Evolutionary conservation across 805 yeast genomes (phyloP), one percentile per base, ranked within the genome.

Genomic region (Lipomyces oligophaga): DNA sequence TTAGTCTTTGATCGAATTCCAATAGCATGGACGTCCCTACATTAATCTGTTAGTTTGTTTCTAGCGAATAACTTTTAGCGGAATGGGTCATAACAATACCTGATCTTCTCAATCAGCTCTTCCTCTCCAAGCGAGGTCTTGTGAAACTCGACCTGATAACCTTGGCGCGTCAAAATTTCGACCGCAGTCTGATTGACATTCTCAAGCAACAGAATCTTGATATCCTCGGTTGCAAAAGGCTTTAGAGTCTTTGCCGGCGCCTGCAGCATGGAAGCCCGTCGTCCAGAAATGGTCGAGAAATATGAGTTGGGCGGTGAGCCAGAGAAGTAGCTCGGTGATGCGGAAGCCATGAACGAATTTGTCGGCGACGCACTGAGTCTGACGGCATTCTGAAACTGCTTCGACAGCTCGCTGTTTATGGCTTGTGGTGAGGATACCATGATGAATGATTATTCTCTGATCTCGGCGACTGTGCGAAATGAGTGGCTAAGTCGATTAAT

Each of bases 1-100:
- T 81, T 85, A 41, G 98, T 93, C 75, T 93, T 93, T 51, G 97
- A 93, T 74, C 98, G 85, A 64, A 93, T 89, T 70, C 98, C 98
- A 64, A 93, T 81, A 50, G 96, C 98, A 66, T 93, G 97, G 42
- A 87, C 96, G 60, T 84, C 87, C 63, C 58, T 48, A 19, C 11
- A 10, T 4, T 13, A 8, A 13, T 6, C 22, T 22, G 40, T 41
- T 33, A 41, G 44, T 18, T n/a, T 15, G 10, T 1, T 5, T 7
- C 22, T 10, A 22, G 24, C 34, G n/a, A 1, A 28, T 11, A 13
- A 25, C 16, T 25, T 27, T 6, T 11, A n/a, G 3, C 18, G 6
- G 18, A 10, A 36, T 19, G 30, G 25, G 3, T 2, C 10, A 3
- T 1, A 33, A 4, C 30, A 38, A 18, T 37, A 49, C 57, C 77